These are phyloP conservation scores for Fusarium coicis DNA, from an alignment of 2,329 filamentous ascomycete genomes.

Conservation along the genomic window DNA sequence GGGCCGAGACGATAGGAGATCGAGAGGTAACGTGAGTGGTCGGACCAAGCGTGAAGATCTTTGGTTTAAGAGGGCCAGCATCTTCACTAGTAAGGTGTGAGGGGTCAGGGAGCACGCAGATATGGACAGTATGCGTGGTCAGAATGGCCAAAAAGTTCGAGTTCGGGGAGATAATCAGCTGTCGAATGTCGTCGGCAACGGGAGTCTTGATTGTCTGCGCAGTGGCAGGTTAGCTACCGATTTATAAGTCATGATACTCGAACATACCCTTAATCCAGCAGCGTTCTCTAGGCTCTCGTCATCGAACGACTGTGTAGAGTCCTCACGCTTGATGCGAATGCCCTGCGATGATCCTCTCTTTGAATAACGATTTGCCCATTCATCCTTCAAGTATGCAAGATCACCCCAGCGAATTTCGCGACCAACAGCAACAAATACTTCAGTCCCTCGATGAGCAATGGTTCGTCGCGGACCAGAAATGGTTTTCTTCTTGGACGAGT, in stretches of 20 bases:
- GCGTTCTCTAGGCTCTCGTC: slow-evolving; percentile 44
- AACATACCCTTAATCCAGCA: slow-evolving; percentile 50
- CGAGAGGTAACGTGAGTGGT: slow-evolving; percentile 91
- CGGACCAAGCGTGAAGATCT: slow-evolving; percentile 90
- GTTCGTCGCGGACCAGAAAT: slow-evolving; percentile 67
- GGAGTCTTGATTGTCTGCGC: slow-evolving; percentile 78
- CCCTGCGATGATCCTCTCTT: slow-evolving; percentile 48
- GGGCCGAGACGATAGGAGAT: slow-evolving; percentile 78
- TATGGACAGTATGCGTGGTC: slow-evolving; percentile 87
- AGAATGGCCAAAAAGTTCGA: slow-evolving; percentile 85
- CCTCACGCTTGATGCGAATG: slow-evolving; percentile 60
- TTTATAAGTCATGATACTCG: not conserved
- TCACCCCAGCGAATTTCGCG: slow-evolving; percentile 94
- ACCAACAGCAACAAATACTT: slow-evolving; percentile 88
- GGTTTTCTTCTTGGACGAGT: slow-evolving; percentile 56
- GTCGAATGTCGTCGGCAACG: slow-evolving; percentile 83
- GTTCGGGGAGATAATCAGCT: slow-evolving; percentile 85
- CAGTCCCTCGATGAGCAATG: slow-evolving; percentile 83
- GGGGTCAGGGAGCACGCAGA: slow-evolving; percentile 85
- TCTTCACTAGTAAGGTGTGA: slow-evolving; percentile 79
- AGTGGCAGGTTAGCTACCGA: slow-evolving; percentile 7
- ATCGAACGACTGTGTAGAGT: slow-evolving; percentile 53
- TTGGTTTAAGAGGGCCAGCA: slow-evolving; percentile 76
- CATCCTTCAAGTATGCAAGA: slow-evolving; percentile 80
- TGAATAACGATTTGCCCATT: slow-evolving; percentile 48